phyloP scores from a whole-genome alignment of 225 moss, liverwort and hornwort genomes.

The Asterella californica region DNA sequence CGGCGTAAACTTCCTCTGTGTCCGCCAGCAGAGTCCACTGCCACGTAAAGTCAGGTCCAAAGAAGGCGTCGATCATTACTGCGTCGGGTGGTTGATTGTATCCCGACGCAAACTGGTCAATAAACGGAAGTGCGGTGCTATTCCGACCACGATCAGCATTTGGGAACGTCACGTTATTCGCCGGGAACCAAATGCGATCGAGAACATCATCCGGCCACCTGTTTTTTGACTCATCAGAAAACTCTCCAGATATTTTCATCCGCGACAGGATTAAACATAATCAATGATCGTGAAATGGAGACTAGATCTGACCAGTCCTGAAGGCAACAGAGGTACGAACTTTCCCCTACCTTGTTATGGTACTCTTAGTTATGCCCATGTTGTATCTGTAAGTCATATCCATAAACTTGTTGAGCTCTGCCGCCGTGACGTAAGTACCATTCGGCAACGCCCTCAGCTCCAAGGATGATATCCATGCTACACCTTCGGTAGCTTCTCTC shows the following conservation, averaged over 20 bases:
- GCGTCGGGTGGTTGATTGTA: conserved; percentile 3
- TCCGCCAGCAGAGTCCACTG: too few relatives aligned
- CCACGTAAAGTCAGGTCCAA: background rate
- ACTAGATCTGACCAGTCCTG: background rate
- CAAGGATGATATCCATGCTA: conserved; percentile 24
- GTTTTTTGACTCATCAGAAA: background rate
- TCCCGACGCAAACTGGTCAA: too few relatives aligned
- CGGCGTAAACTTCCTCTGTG: background rate
- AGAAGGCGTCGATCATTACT: conserved; percentile 12
- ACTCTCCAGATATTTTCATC: background rate
- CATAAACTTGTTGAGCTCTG: background rate
- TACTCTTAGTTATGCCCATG: background rate
- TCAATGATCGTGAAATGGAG: too few relatives aligned
- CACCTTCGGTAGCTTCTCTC: background rate
- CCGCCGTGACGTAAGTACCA: background rate
- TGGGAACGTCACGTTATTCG: background rate
- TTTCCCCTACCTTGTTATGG: background rate
- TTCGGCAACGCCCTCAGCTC: conserved; percentile 20
- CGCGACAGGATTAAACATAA: background rate
- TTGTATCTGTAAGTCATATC: background rate
- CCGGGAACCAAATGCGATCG: conserved; percentile 5
- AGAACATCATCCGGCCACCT: conserved; percentile 14
- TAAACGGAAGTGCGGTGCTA: background rate
- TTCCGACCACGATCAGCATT: background rate
- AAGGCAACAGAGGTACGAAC: background rate